Conservation (phyloP, 2,329 filamentous ascomycete species). For the Cordyceps pruinosa region DNA sequence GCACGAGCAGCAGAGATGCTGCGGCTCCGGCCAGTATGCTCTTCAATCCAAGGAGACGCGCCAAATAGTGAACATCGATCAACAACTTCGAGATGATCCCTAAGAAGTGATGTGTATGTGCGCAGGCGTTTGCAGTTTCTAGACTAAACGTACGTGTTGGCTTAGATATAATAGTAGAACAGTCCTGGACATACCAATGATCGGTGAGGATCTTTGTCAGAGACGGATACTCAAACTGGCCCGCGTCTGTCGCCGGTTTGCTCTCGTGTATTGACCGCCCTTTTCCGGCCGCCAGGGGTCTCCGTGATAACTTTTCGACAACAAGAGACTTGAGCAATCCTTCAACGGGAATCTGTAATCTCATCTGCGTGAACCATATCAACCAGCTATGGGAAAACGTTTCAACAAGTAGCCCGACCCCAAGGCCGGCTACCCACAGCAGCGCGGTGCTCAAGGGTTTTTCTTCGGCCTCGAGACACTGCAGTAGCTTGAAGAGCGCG, state of each 20-base stretch:
- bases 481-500: slow-evolving; percentile 1
- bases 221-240: neutral
- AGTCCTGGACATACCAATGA: neutral
- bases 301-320: slow-evolving; percentile 10
- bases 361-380: slow-evolving; percentile 5
- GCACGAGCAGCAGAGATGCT: neutral
- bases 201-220: neutral
- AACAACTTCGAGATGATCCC: neutral
- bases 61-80: neutral
- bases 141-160: neutral
- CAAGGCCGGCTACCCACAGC: slow-evolving; percentile 1
- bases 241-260: neutral
- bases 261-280: neutral
- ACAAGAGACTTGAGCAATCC: slow-evolving; percentile 8
- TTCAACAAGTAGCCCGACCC: neutral
- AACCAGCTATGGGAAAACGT: slow-evolving; percentile 3
- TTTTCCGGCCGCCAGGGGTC: neutral
- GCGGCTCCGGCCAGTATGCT: neutral
- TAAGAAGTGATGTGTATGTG: neutral
- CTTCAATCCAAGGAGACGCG: neutral
- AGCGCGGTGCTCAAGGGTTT: neutral
- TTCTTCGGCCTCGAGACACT: neutral
- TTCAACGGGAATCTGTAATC: slow-evolving; percentile 2
- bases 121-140: slow-evolving; percentile 2
- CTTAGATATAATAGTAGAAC: too few relatives aligned